phyloP scores from a whole-genome alignment of 192 early-diverging fungal species.

The Chytriomyces sp. region DNA sequence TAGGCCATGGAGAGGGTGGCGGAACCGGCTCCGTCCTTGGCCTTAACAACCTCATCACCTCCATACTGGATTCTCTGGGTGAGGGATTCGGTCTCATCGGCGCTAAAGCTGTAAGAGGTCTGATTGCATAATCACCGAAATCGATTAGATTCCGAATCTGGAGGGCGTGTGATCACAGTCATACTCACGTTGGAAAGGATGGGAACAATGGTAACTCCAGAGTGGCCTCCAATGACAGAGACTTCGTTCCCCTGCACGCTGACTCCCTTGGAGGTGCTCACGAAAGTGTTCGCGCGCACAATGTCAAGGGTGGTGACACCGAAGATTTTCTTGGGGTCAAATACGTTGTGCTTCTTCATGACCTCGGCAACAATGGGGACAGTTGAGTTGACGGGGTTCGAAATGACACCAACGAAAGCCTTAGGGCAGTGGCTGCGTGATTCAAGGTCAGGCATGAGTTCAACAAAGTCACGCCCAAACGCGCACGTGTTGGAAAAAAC shows the following conservation, averaged over 20 bases:
- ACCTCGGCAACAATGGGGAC: slow-evolving; percentile 69
- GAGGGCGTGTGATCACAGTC: not conserved
- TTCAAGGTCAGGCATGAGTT: no score
- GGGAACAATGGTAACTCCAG: slow-evolving; percentile 67
- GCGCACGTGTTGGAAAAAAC: not conserved
- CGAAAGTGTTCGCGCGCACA: slow-evolving; percentile 64
- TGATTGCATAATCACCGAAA: slow-evolving; percentile 5
- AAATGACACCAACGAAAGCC: slow-evolving; percentile 65
- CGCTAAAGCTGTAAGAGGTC: slow-evolving; percentile 53
- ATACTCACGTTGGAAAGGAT: slow-evolving; percentile 54
- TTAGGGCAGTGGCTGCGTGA: slow-evolving; percentile 59
- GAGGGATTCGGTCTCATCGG: slow-evolving; percentile 57
- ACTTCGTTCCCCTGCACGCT: slow-evolving; percentile 48
- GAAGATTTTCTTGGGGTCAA: slow-evolving; percentile 63
- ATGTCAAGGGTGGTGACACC: slow-evolving; percentile 69
- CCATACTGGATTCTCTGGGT: slow-evolving; percentile 68
- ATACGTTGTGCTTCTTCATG: slow-evolving; percentile 59
- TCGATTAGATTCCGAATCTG: slow-evolving; percentile 10
- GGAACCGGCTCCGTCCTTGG: slow-evolving; percentile 65
- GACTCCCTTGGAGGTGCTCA: slow-evolving; percentile 47
- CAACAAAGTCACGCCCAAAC: no score
- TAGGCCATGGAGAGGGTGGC: slow-evolving; percentile 68
- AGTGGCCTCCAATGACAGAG: slow-evolving; percentile 68
- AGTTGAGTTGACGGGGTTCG: slow-evolving; percentile 71
- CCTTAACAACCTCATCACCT: slow-evolving; percentile 71